Evolutionary conservation across 768 basidiomycete genomes (phyloP), one percentile per base, ranked within the genome.

Genomic region (Lepiota brunneoincarnata): DNA sequence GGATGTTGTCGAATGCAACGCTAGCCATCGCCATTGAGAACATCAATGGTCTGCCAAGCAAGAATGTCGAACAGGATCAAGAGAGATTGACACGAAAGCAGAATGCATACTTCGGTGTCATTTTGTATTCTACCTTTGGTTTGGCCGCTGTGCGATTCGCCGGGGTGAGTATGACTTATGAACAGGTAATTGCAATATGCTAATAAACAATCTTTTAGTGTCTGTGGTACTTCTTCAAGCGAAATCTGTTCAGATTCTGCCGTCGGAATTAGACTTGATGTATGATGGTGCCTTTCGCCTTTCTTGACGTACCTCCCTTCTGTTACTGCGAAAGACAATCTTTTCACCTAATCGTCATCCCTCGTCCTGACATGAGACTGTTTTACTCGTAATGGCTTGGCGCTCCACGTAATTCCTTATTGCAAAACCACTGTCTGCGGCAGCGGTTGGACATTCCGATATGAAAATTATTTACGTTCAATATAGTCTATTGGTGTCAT

Each of bases 201-300:
- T 56, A 39, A 51, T 23, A 4, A 43, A 2, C 15, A 42, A 21
- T 56, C 34, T 31, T 48, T 55, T 55, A 93, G 91, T 92, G 90
- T 67, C 64, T 93, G 60, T 90, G 65, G 67, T 93, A 92, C 74
- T 89, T 84, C 77, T 80, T 91, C 75, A 88, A 80, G 69, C 81
- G 89, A 59, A 91, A 91, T 69, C 69, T 93, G 47, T 92, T 91
- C 81, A 76, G 86, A 59, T 87, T 78, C 68, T 93, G 87, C 79
- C 81, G 91, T 62, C 81, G 77, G 63, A 89, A 86, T 64, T 92
- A 71, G 46, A 49, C 54, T 52, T 37, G 41, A 26, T 52, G 47
- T 26, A 51, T 54, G 20, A 41, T 39, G 28, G 23, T 26, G n/a
- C 18, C 20, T 44, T 23, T 15, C 10, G 40, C 18, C 17, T 49